These are phyloP conservation scores for Plantago elongata DNA, from an alignment of 257 asterid species.

Conservation along the genomic window DNA sequence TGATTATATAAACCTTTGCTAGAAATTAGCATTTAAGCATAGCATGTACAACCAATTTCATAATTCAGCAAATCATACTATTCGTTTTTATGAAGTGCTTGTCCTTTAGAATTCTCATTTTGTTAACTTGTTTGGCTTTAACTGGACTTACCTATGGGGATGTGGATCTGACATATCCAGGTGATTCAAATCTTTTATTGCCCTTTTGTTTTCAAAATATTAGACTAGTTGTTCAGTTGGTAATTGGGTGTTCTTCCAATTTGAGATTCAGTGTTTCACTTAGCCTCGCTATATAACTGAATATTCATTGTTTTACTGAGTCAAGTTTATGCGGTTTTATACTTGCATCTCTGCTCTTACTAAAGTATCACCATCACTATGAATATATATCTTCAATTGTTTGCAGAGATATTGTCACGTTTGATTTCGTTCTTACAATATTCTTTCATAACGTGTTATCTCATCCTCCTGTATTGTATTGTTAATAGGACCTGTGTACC, in stretches of 20 bases:
- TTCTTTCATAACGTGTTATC: background rate
- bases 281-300: too few species aligned
- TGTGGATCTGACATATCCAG: background rate
- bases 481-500: slow-evolving; percentile 37
- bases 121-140: slow-evolving; percentile 3
- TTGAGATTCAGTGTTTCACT: background rate
- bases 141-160: background rate
- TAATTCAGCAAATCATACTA: background rate
- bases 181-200: background rate
- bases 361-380: too few species aligned
- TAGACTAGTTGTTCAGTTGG: background rate
- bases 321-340: too few species aligned
- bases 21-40: background rate
- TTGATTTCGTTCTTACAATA: background rate
- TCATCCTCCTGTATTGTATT: background rate
- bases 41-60: too few species aligned
- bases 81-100: background rate
- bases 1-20: background rate
- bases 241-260: background rate
- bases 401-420: too few species aligned
- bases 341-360: too few species aligned
- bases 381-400: too few species aligned
- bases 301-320: too few species aligned
- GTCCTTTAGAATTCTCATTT: background rate
- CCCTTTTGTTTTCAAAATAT: background rate